Conservation (phyloP, 2,329 filamentous ascomycete genomes). For the Bimuria novae-zelandiae region DNA sequence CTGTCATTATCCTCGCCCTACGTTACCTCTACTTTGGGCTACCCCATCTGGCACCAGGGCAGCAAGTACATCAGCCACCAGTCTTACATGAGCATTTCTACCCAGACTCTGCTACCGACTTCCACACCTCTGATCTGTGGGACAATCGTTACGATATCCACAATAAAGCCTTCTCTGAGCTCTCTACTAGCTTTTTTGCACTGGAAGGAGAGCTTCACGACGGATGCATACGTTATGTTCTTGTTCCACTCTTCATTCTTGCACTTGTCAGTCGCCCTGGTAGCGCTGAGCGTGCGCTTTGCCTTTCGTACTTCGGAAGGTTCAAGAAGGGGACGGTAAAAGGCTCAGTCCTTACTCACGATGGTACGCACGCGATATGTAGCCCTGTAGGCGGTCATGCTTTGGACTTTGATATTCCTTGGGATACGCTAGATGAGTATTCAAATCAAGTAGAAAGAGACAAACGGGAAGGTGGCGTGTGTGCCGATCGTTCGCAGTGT, state of each 20-base stretch:
- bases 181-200: constrained; percentile 11
- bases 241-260: constrained; percentile 25
- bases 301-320: constrained; percentile 17
- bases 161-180: constrained; percentile 20
- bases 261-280: constrained; percentile 19
- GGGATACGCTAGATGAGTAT: constrained; percentile 27
- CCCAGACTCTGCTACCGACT: constrained; percentile 8
- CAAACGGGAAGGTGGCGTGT: background rate
- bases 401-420: constrained; percentile 25
- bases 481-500: constrained; percentile 5
- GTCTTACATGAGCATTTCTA: no score
- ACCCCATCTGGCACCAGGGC: no score
- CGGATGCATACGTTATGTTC: constrained; percentile 16
- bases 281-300: constrained; percentile 24
- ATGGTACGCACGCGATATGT: no score
- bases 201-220: constrained; percentile 14
- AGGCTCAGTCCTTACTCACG: no score
- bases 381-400: constrained; percentile 17
- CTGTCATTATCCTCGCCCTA: constrained; percentile 23
- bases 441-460: constrained; percentile 13
- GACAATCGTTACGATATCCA: constrained; percentile 25
- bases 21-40: constrained; percentile 28
- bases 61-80: no score
- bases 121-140: constrained; percentile 19
- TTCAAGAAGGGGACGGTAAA: no score